phyloP scores from a whole-genome alignment of 2,329 filamentous ascomycete genomes.

The Ophiocordyceps camponoti-leonardi region DNA sequence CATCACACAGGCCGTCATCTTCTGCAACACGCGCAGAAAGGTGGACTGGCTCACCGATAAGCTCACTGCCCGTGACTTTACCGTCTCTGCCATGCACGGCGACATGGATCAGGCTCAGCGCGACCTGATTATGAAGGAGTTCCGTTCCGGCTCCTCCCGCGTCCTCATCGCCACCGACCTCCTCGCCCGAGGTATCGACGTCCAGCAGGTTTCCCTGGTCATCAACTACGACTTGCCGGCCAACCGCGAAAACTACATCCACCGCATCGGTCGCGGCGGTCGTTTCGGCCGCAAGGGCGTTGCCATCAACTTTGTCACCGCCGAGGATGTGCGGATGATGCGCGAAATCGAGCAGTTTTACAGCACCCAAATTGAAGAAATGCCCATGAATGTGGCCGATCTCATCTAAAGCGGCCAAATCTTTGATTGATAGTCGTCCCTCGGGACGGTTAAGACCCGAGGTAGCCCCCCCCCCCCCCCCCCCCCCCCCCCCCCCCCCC shows the following conservation, averaged over 20 bases:
- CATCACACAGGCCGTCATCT: conserved; percentile 98
- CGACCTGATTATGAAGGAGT: conserved; percentile 99
- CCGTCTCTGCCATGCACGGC: conserved; percentile 98
- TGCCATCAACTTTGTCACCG: conserved; percentile 99
- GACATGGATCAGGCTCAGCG: conserved; percentile 98
- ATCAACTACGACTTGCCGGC: conserved; percentile 99
- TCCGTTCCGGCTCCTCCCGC: conserved; percentile 96
- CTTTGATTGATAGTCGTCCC: conserved; percentile 8
- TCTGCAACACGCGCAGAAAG: conserved; percentile 99
- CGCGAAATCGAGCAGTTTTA: conserved; percentile 99
- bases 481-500: too few species aligned
- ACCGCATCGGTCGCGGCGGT: conserved; percentile 97
- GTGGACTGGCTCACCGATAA: conserved; percentile 99
- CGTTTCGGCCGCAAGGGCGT: conserved; percentile 99
- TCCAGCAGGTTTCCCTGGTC: conserved; percentile 97
- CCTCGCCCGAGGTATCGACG: conserved; percentile 97
- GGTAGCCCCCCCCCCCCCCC: too few species aligned
- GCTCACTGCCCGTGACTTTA: conserved; percentile 96
- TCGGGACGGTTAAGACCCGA: conserved; percentile 7
- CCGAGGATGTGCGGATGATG: conserved; percentile 99
- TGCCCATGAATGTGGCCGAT: conserved; percentile 87
- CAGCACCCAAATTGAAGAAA: conserved; percentile 99
- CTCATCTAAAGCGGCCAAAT: conserved; percentile 39
- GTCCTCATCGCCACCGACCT: conserved; percentile 97
- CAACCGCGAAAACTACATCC: conserved; percentile 99